phyloP scores from a whole-genome alignment of 2,329 filamentous ascomycete genomes.

The Tricladium varicosporioides region DNA sequence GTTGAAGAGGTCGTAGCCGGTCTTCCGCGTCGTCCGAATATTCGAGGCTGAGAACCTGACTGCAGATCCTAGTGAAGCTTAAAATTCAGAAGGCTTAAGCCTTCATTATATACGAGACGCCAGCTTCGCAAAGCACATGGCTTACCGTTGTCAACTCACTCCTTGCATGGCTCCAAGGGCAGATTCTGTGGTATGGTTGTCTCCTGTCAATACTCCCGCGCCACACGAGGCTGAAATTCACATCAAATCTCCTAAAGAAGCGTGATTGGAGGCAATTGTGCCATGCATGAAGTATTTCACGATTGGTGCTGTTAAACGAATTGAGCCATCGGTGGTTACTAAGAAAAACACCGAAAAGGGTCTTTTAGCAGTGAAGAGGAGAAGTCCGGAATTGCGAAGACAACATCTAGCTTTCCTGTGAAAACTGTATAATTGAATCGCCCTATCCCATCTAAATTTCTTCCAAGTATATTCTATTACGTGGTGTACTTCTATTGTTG shows the following conservation, averaged over 20 bases:
- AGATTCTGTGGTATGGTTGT: neutral
- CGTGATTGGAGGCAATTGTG: neutral
- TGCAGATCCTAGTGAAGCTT: too few relatives aligned
- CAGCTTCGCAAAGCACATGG: neutral
- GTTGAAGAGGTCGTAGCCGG: neutral
- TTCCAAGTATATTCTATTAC: neutral
- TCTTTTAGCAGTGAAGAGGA: neutral
- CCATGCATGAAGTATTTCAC: neutral
- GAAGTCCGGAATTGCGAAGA: neutral
- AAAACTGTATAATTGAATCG: neutral
- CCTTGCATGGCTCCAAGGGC: neutral
- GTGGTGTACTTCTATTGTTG: neutral
- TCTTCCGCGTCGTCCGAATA: too few relatives aligned
- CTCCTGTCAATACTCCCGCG: neutral
- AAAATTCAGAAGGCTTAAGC: neutral
- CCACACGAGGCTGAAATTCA: neutral
- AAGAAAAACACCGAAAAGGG: neutral
- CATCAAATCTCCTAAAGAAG: neutral
- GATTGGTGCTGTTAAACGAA: conserved; percentile 3
- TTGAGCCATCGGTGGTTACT: neutral
- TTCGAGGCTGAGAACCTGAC: conserved; percentile 2
- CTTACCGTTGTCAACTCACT: neutral
- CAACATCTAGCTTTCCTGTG: neutral
- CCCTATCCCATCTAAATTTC: neutral
- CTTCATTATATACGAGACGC: neutral